Conservation (phyloP, 1,139 yeast genomes). For the Blastobotrys serpentis region DNA sequence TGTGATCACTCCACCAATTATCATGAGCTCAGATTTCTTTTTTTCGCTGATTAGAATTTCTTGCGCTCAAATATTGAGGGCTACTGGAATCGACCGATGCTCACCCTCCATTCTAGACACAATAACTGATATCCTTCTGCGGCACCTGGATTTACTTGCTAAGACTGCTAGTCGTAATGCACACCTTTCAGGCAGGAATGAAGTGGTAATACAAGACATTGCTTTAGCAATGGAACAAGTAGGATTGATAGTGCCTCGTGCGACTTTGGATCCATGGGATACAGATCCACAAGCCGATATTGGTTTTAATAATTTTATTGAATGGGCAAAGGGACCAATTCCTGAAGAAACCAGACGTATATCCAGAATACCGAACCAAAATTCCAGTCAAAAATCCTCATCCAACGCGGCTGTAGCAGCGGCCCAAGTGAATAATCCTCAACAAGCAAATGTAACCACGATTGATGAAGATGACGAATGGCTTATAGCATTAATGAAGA, state of each 20-base stretch:
- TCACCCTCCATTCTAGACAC: conserved; percentile 60
- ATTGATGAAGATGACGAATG: conserved; percentile 29
- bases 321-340: conserved; percentile 49
- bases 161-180: conserved; percentile 45
- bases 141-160: conserved; percentile 52
- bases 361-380: conserved; percentile 35
- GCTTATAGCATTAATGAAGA: conserved; percentile 38
- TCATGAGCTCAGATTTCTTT: conserved; percentile 48
- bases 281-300: conserved; percentile 29
- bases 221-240: conserved; percentile 57
- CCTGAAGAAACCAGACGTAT: conserved; percentile 44
- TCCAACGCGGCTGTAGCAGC: conserved; percentile 14
- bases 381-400: conserved; percentile 4
- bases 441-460: conserved; percentile 4
- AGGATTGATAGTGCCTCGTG: conserved; percentile 53
- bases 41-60: conserved; percentile 62
- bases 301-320: conserved; percentile 47
- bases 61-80: conserved; percentile 62
- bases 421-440: conserved; percentile 7
- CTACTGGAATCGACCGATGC: conserved; percentile 72
- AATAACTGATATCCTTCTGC: conserved; percentile 60
- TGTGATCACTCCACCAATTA: background rate
- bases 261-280: conserved; percentile 42
- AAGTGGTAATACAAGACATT: conserved; percentile 55
- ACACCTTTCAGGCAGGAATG: conserved; percentile 42